phyloP scores from a whole-genome alignment of 1,284 basidiomycete genomes.

The Trichosporon coremiiforme region DNA sequence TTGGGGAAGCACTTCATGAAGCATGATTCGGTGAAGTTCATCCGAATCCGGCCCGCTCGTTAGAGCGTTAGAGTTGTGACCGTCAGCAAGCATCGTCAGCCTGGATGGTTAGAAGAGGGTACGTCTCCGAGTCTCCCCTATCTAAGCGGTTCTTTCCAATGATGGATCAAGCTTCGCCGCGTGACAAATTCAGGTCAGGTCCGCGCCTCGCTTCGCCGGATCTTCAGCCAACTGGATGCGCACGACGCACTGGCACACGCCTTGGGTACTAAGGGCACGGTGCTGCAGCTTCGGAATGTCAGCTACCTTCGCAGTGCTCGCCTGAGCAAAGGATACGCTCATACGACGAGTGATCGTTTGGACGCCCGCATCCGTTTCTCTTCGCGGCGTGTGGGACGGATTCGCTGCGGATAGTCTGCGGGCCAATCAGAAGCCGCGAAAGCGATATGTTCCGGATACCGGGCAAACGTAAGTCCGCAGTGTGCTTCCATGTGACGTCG shows the following conservation, averaged over 20 bases:
- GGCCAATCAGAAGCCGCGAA: not conserved
- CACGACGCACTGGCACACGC: not conserved
- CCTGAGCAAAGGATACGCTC: not conserved
- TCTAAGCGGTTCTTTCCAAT: constrained; percentile 1
- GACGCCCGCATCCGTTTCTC: not conserved
- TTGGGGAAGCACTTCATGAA: not conserved
- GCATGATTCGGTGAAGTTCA: not conserved
- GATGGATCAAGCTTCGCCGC: not conserved
- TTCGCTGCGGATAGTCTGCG: not conserved
- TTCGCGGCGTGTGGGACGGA: not conserved
- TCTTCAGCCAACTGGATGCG: not conserved
- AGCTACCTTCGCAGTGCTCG: not conserved
- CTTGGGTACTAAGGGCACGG: not conserved
- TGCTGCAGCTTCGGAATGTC: not conserved
- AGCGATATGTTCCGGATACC: not conserved
- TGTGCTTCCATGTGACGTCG: not conserved
- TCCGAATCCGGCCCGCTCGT: not conserved
- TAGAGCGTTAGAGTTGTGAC: not conserved
- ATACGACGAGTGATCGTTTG: not conserved
- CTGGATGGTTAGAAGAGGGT: not conserved
- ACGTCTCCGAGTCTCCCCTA: not conserved
- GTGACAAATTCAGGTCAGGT: not conserved
- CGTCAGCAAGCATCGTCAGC: too few relatives aligned
- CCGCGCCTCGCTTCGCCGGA: not conserved
- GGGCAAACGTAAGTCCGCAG: constrained; percentile 7